Evolutionary conservation across 805 yeast species (phyloP).

Genomic region (Saccharomycopsis amapae): DNA sequence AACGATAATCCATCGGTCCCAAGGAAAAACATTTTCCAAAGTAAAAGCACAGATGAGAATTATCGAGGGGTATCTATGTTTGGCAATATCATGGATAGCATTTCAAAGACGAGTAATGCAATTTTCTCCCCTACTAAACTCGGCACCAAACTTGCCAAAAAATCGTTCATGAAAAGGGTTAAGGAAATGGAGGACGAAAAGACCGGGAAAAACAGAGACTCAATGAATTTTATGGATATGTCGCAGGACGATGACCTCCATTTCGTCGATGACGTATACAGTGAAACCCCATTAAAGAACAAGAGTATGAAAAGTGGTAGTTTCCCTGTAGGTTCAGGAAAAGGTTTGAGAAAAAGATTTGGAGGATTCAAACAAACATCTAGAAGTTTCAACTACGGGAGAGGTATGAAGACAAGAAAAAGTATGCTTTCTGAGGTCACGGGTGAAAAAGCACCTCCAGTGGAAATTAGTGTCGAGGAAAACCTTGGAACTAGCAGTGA

Average conservation of each 20-base stretch:
- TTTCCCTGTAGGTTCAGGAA: too few relatives aligned
- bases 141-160: slow-evolving; percentile 16
- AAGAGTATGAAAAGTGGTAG: not conserved
- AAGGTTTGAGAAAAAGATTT: too few relatives aligned
- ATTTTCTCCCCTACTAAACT: slow-evolving; percentile 19
- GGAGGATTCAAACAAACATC: too few relatives aligned
- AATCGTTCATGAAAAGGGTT: slow-evolving; percentile 5
- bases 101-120: slow-evolving; percentile 7
- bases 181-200: not conserved
- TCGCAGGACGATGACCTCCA: not conserved
- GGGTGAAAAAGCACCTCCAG: too few relatives aligned
- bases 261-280: slow-evolving; percentile 7
- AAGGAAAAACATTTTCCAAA: not conserved
- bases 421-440: too few relatives aligned
- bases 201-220: not conserved
- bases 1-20: not conserved
- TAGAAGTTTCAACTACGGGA: not conserved
- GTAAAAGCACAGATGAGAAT: not conserved
- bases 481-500: not conserved
- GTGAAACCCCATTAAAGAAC: slow-evolving; percentile 11
- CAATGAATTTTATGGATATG: not conserved
- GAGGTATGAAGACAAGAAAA: not conserved
- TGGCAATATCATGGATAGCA: not conserved
- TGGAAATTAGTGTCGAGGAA: not conserved
- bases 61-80: not conserved